Evolutionary conservation across 1,139 yeast species (phyloP).

Genomic region (Waltiozyma sp.): DNA sequence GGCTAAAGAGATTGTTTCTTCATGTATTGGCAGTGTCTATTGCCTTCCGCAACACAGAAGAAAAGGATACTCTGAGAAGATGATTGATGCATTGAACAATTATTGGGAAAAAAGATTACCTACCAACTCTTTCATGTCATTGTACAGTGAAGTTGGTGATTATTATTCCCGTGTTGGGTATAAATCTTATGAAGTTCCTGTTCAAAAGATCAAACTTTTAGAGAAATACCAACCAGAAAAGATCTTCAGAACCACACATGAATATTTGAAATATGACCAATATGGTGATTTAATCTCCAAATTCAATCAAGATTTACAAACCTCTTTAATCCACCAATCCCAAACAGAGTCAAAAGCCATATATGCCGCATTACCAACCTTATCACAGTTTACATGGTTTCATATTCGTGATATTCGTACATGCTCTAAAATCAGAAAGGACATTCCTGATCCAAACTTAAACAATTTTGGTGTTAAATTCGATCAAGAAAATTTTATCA

Average conservation of each 20-base stretch:
- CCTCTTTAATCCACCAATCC: conserved; percentile 19
- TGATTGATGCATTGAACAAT: conserved; percentile 33
- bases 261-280: conserved; percentile 22
- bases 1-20: conserved; percentile 28
- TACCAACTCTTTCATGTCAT: conserved; percentile 9
- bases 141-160: conserved; percentile 64
- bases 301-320: conserved; percentile 20
- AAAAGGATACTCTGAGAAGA: conserved; percentile 49
- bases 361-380: conserved; percentile 27
- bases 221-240: conserved; percentile 6
- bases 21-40: conserved; percentile 57
- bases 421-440: conserved; percentile 1
- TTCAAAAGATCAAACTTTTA: conserved; percentile 15
- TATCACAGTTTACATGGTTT: conserved; percentile 30
- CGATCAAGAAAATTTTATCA: conserved; percentile 22
- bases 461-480: conserved; percentile 12
- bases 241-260: conserved; percentile 7
- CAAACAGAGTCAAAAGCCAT: conserved; percentile 18
- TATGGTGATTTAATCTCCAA: conserved; percentile 23
- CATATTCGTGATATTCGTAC: conserved; percentile 29
- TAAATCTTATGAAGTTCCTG: conserved; percentile 36
- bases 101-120: conserved; percentile 26
- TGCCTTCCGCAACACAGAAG: conserved; percentile 49
- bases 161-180: conserved; percentile 54
- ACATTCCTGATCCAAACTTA: not conserved